These are phyloP conservation scores for Remersonia thermophila DNA, from an alignment of 2,329 filamentous ascomycete species.

Conservation along the genomic window DNA sequence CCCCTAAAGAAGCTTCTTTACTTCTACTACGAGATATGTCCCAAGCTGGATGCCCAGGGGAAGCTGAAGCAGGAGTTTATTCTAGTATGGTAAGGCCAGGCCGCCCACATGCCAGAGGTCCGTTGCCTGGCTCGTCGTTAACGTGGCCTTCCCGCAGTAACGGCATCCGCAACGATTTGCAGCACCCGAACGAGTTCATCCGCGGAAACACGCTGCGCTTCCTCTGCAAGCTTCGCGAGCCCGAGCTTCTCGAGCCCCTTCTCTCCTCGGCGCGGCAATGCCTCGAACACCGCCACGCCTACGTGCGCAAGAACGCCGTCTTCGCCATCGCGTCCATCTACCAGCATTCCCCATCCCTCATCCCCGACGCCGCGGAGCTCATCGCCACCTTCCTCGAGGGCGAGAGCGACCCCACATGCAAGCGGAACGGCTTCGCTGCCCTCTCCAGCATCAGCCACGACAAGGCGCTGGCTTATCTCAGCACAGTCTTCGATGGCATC, in stretches of 20 bases:
- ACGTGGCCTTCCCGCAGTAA: slow-evolving; percentile 47
- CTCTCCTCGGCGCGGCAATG: slow-evolving; percentile 85
- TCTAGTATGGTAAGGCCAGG: slow-evolving; percentile 64
- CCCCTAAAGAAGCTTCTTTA: slow-evolving; percentile 94
- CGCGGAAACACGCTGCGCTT: slow-evolving; percentile 96
- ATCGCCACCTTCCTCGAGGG: slow-evolving; percentile 79
- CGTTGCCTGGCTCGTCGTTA: slow-evolving; percentile 18
- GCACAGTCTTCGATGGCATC: slow-evolving; percentile 81
- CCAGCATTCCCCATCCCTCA: slow-evolving; percentile 78
- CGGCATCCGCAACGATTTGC: slow-evolving; percentile 92
- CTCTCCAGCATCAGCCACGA: slow-evolving; percentile 86
- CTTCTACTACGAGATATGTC: slow-evolving; percentile 98
- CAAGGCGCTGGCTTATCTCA: slow-evolving; percentile 78
- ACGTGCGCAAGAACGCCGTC: slow-evolving; percentile 96
- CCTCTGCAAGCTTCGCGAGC: slow-evolving; percentile 87
- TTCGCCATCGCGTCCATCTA: slow-evolving; percentile 90
- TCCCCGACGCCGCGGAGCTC: slow-evolving; percentile 89
- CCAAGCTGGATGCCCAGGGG: slow-evolving; percentile 80
- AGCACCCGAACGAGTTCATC: slow-evolving; percentile 97
- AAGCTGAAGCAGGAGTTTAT: slow-evolving; percentile 99
- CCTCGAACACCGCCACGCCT: slow-evolving; percentile 90
- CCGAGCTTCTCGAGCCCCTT: slow-evolving; percentile 90
- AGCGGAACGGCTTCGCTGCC: slow-evolving; percentile 92
- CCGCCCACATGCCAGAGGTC: too few species aligned
- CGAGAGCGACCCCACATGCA: slow-evolving; percentile 91